Conservation (phyloP, 768 basidiomycete genomes). For the Suillus spraguei region DNA sequence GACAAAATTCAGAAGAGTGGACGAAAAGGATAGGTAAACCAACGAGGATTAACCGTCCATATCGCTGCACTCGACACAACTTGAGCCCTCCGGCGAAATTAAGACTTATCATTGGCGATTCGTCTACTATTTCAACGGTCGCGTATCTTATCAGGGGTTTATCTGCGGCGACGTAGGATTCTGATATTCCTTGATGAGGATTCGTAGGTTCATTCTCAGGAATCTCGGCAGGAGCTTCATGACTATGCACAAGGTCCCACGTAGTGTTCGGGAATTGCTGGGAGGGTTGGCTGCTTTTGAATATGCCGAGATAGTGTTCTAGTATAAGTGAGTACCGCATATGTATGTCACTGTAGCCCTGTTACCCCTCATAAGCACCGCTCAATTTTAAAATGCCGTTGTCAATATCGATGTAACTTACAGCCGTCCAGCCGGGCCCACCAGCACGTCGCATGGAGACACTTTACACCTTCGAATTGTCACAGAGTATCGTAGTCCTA, state of each 20-base stretch:
- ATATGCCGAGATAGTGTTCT: background rate
- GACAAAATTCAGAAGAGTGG: slow-evolving; percentile 4
- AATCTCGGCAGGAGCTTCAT: background rate
- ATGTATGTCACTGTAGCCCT: background rate
- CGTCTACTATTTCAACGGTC: background rate
- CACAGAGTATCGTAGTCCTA: no score
- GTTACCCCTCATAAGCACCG: background rate
- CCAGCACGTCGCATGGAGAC: no score
- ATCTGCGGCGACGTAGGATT: background rate
- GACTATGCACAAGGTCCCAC: no score
- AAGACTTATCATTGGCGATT: background rate
- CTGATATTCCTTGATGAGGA: background rate
- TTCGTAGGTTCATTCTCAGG: background rate
- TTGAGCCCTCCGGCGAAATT: background rate
- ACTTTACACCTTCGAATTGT: no score
- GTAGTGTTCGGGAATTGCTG: background rate
- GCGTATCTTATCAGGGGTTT: background rate
- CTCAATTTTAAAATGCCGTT: no score
- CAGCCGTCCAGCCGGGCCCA: no score
- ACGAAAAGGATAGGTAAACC: slow-evolving; percentile 8
- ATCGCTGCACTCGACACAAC: background rate
- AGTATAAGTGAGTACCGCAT: no score
- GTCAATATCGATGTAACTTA: no score
- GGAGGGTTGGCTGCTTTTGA: background rate
- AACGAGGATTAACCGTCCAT: background rate